phyloP scores from a whole-genome alignment of 1,139 yeast species.

The Arxiozyma telluris region DNA sequence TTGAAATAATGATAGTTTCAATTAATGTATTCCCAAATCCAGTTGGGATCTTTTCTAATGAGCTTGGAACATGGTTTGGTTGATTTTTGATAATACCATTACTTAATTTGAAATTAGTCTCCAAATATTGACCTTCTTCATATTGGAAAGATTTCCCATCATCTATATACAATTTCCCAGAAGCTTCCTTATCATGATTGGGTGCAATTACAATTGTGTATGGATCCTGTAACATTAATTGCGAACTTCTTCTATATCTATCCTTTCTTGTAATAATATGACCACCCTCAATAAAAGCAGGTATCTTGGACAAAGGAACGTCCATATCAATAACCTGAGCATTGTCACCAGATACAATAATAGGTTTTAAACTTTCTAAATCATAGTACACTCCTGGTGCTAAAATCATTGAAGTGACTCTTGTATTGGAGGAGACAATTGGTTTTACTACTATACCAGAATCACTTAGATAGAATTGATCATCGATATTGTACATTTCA shows the following conservation, averaged over 20 bases:
- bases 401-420: slow-evolving; percentile 41
- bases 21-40: slow-evolving; percentile 31
- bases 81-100: slow-evolving; percentile 6
- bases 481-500: slow-evolving; percentile 53
- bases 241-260: slow-evolving; percentile 71
- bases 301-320: slow-evolving; percentile 56
- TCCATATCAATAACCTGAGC: slow-evolving; percentile 22
- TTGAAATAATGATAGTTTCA: slow-evolving; percentile 55
- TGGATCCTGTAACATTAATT: slow-evolving; percentile 73
- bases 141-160: slow-evolving; percentile 72
- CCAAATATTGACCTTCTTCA: slow-evolving; percentile 40
- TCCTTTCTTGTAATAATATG: slow-evolving; percentile 58
- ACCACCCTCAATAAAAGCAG: slow-evolving; percentile 73
- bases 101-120: slow-evolving; percentile 33
- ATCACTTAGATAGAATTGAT: slow-evolving; percentile 71
- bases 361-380: slow-evolving; percentile 37
- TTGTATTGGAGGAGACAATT: slow-evolving; percentile 50
- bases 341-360: slow-evolving; percentile 34
- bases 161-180: slow-evolving; percentile 64
- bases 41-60: slow-evolving; percentile 7
- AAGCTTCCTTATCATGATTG: slow-evolving; percentile 41
- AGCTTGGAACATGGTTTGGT: not conserved
- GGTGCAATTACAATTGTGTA: slow-evolving; percentile 66
- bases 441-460: slow-evolving; percentile 78
- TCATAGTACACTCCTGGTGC: slow-evolving; percentile 64